Base-by-base conservation (phyloP, 768 basidiomycete genomes). In the Peribolospora kevripleyi region DNA sequence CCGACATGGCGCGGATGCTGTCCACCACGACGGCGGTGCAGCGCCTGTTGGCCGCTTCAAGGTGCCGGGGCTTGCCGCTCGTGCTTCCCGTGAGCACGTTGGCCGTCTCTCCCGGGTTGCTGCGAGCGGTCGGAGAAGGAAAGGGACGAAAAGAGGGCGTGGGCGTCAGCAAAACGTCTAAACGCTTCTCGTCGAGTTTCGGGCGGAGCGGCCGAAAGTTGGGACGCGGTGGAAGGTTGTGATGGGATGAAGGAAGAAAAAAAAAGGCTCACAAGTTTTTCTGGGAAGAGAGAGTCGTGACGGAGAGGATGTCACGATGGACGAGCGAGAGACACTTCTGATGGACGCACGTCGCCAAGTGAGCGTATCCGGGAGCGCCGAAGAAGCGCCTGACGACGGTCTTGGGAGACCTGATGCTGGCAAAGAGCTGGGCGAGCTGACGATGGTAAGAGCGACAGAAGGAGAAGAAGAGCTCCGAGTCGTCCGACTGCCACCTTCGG, bases 361-460 rank as follows among this genome's bases (percentile, higher is more conserved):
- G 69, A 40, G 68, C 66, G 60, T 68, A 70, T 3, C 71, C 71
- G 0, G 71, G 71, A 0, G 67, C 69, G 6, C 63, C 59, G 49
- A 71, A 50, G 45, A 70, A 25, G 3, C 59, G 57, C 7, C 48
- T 14, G 51, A 60, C 49, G 53, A 38, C 25, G 25, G 25, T 25
- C 25, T 25, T 25, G 25, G 25, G 25, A 25, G 25, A 25, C 25
- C 25, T 25, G 25, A 25, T 25, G 25, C 25, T 25, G 25, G 64
- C 60, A 25, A 66, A 62, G 56, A 64, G 66, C n/a, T 42, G 45
- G 8, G 69, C 67, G 7, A 72, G 64, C 50, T 69, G 68, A n/a
- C 67, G 64, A 56, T 71, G 69, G 54, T 71, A 72, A 0, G 70
- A 68, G 51, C 70, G 66, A 58, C 69, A 71, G 63, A 72, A 72